A percentile compares a stretch with the other conserved stretches of the same genome.
Evolutionary conservation across 495 filamentous ascomycete species (phyloP).

Genomic region (Bathelium albidoporum): DNA sequence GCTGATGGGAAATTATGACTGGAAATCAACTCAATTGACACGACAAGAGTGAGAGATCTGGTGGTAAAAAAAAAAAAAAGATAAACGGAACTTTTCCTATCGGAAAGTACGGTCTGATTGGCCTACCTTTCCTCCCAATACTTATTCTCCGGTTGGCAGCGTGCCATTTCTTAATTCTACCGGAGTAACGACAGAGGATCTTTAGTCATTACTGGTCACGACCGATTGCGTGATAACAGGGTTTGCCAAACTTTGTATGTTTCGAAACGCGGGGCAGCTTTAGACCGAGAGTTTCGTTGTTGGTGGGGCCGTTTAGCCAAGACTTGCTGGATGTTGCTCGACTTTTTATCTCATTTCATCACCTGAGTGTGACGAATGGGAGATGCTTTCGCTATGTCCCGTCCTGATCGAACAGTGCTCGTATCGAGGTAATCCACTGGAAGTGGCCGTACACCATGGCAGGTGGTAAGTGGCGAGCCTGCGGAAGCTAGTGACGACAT

Average conservation of each 20-base stretch:
- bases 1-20: neutral
- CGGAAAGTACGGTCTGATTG: neutral
- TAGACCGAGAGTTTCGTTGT: neutral
- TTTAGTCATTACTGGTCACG: neutral
- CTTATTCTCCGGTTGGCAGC: neutral
- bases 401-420: neutral
- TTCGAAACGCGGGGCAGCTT: neutral
- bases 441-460: too few relatives aligned
- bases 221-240: conserved; percentile 1
- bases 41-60: neutral
- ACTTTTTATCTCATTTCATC: too few relatives aligned
- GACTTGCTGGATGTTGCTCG: neutral
- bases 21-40: neutral
- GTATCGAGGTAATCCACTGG: neutral
- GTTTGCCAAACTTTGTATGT: neutral
- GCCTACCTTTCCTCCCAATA: neutral
- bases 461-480: too few relatives aligned
- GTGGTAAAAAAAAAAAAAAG: neutral
- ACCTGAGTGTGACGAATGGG: too few relatives aligned
- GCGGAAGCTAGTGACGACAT: conserved; percentile 3
- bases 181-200: neutral
- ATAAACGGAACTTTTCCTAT: neutral
- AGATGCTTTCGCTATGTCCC: too few relatives aligned
- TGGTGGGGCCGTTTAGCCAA: conserved; percentile 1
- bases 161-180: neutral